Base-by-base conservation (phyloP, 352 stramenopile species). In the Globisporangium radiosum region DNA sequence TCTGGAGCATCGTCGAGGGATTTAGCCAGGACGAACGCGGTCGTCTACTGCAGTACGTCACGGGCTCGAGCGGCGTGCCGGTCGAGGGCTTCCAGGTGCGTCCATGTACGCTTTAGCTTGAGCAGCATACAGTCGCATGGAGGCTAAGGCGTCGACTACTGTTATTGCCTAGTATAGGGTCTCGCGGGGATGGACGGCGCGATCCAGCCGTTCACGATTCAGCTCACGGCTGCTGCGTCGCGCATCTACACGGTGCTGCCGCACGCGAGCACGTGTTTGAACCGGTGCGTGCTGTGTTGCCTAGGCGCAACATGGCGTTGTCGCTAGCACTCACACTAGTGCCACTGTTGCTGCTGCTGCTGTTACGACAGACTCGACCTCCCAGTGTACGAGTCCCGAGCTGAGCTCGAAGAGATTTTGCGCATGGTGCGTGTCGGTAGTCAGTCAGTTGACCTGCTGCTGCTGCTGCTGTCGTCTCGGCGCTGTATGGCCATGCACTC, bases 351-450 rank as follows among this genome's bases (percentile, higher is more conserved):
- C 53, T 52, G 6, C 19, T 25, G 19, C 19, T 25, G 19, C 19
- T 25, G 19, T 25, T 25, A 25, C 54, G 65, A 47, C 47, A 88
- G 85, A 71, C 54, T 94, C 38, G 85, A 92, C 62, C 62, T 94
- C 14, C 83, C 83, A 0, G 65, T 93, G 19, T 94, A 92, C 66
- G 53, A 72, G 38, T 81, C 73, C 0, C 97, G 96, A 68, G 78
- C 83, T 48, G 90, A 99, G 45, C 68, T 99, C 11, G 72, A 98
- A 63, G 78, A 97, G 52, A 97, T 95, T 59, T 75, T 99, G 51
- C 84, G 78, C 42, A 86, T 98, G 72, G 94, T 97, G 57, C 78
- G 63, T 62, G 7, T 40, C 5, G 10, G 19, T 37, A 39, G 8
- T 53, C 13, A 33, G 25, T 33, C 25, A 33, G 25, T 3, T 3